Evolutionary conservation across 1,284 basidiomycete species (phyloP), one percentile per base, ranked within the genome.

Genomic region (Microbotryomycetes sp.): DNA sequence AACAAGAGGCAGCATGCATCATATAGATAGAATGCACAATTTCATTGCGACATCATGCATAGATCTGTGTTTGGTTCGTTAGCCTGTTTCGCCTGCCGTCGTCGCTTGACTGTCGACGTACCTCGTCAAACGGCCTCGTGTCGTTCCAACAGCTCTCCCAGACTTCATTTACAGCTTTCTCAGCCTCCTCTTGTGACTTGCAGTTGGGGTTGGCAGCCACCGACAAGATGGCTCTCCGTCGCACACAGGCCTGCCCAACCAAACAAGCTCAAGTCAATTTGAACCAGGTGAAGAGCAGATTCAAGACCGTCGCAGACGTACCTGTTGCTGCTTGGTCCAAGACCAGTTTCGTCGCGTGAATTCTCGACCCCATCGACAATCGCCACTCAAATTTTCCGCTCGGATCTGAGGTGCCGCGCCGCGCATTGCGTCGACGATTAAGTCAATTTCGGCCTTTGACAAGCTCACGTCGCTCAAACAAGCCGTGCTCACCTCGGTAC

Each of bases 81-180:
- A n/a, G n/a, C n/a, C n/a, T n/a, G n/a, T n/a, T n/a, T n/a, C n/a
- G n/a, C n/a, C n/a, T n/a, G n/a, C n/a, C n/a, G n/a, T n/a, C n/a
- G n/a, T n/a, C n/a, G n/a, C n/a, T n/a, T n/a, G n/a, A n/a, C n/a
- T n/a, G n/a, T n/a, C n/a, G n/a, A 19, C 65, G 29, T 36, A 93
- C 89, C 84, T 97, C 92, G 76, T 97, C 94, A 76, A 97, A 98
- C 6, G 94, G 94, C 69, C 93, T 79, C 6, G 93, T 97, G 76
- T 98, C 94, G 53, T 83, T 85, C 77, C 92, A 94, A 77, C 94
- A 98, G 71, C 88, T 91, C 71, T 92, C 88, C 86, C 89, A 98
- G 49, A 97, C 94, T 75, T 97, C 90, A 70, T 97, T 94, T 54
- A 97, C 93, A 2, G 85, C 90, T 61, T 83, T 81, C 74, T 92